Conservation (phyloP, 1,284 basidiomycete genomes). For the Caloboletus inedulis region DNA sequence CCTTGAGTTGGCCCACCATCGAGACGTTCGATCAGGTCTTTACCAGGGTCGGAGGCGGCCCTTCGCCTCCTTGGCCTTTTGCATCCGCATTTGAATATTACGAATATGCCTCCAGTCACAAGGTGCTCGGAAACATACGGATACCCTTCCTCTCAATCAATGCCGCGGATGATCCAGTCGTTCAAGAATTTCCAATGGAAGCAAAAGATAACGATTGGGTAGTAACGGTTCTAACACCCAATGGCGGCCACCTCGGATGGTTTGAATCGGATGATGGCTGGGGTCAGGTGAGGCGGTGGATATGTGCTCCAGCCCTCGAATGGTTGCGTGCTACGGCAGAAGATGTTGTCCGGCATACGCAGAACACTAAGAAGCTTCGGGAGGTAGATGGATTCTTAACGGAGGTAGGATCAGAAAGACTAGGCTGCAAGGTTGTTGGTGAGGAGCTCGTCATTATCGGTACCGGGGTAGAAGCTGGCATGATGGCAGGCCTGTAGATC, state of each 20-base stretch:
- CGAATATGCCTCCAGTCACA: slow-evolving; percentile 58
- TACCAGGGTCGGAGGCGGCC: slow-evolving; percentile 76
- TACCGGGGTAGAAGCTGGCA: slow-evolving; percentile 36
- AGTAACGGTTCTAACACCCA: slow-evolving; percentile 69
- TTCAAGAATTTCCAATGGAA: slow-evolving; percentile 59
- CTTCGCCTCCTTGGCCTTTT: slow-evolving; percentile 79
- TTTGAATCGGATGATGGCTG: slow-evolving; percentile 59
- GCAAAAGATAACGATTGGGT: slow-evolving; percentile 62
- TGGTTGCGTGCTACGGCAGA: slow-evolving; percentile 66
- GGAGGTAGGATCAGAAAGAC: slow-evolving; percentile 40
- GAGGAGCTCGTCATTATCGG: slow-evolving; percentile 39
- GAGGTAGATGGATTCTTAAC: slow-evolving; percentile 58
- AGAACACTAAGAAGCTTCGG: slow-evolving; percentile 32
- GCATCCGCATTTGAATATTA: slow-evolving; percentile 81
- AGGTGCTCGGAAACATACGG: slow-evolving; percentile 53
- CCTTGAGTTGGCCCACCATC: slow-evolving; percentile 53
- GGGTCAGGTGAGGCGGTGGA: slow-evolving; percentile 60
- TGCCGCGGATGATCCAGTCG: slow-evolving; percentile 90
- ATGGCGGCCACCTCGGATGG: slow-evolving; percentile 96
- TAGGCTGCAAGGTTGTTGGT: slow-evolving; percentile 45
- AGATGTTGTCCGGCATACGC: slow-evolving; percentile 41
- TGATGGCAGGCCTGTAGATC: slow-evolving; percentile 42
- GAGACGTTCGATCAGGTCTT: slow-evolving; percentile 64
- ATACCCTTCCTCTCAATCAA: slow-evolving; percentile 84
- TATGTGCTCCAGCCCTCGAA: slow-evolving; percentile 69